Evolutionary conservation across 2,329 filamentous ascomycete species (phyloP).

Genomic region (Achaetomium macrosporum): DNA sequence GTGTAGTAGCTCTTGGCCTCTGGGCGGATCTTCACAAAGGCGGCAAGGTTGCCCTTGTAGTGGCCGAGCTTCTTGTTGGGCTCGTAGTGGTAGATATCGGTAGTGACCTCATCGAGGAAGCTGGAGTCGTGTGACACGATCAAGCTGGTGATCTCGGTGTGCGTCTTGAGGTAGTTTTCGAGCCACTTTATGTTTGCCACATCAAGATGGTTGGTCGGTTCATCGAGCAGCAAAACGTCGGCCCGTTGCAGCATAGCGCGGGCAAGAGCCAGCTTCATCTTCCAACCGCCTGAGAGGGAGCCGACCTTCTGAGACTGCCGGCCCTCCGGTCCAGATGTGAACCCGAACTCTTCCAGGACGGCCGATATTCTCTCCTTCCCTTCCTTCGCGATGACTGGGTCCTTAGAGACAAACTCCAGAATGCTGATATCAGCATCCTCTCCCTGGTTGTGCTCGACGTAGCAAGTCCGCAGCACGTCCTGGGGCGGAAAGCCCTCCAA

Average conservation of each 20-base stretch:
- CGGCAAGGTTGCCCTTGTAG: slow-evolving; percentile 76
- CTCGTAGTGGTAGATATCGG: slow-evolving; percentile 99
- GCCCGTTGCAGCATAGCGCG: slow-evolving; percentile 94
- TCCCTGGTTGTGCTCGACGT: slow-evolving; percentile 98
- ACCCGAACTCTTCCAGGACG: slow-evolving; percentile 87
- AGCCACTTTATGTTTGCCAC: slow-evolving; percentile 95
- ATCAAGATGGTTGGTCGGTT: slow-evolving; percentile 98
- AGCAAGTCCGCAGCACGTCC: slow-evolving; percentile 89
- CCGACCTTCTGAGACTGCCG: slow-evolving; percentile 86
- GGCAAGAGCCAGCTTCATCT: slow-evolving; percentile 98
- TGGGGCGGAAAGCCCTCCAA: slow-evolving; percentile 93
- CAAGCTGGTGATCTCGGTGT: slow-evolving; percentile 92
- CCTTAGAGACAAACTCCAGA: slow-evolving; percentile 84
- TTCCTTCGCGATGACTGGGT: slow-evolving; percentile 75
- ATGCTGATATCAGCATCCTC: slow-evolving; percentile 97
- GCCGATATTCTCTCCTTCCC: slow-evolving; percentile 74
- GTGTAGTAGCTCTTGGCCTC: slow-evolving; percentile 99
- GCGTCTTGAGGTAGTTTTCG: slow-evolving; percentile 89
- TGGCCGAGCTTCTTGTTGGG: slow-evolving; percentile 84
- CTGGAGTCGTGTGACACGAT: slow-evolving; percentile 98
- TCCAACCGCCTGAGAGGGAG: slow-evolving; percentile 96
- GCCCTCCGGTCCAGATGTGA: slow-evolving; percentile 82
- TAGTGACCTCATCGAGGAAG: slow-evolving; percentile 95
- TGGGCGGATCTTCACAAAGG: slow-evolving; percentile 82
- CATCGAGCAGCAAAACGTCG: slow-evolving; percentile 94